Conservation (phyloP, 2,329 filamentous ascomycete species). For the Cytospora paraplurivora region DNA sequence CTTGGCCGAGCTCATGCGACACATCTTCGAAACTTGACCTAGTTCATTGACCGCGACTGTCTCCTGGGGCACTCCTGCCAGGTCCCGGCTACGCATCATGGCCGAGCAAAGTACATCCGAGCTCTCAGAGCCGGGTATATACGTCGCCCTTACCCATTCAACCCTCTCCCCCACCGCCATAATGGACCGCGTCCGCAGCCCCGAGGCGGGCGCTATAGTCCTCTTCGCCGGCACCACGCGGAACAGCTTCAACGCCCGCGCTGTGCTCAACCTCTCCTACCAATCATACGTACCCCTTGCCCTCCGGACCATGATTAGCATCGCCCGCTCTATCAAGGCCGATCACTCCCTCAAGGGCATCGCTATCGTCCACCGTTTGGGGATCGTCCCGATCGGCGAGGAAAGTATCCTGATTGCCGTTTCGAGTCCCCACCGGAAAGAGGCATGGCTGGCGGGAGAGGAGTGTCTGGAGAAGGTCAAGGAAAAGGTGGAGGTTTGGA, state of each 20-base stretch:
- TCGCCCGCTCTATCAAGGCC: conserved; percentile 57
- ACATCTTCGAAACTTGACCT: too few species aligned
- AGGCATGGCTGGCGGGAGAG: conserved; percentile 86
- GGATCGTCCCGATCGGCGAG: conserved; percentile 84
- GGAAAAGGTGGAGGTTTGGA: conserved; percentile 90
- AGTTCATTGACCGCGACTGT: too few species aligned
- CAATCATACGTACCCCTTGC: conserved; percentile 72
- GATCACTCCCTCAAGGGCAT: conserved; percentile 72
- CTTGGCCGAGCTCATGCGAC: too few species aligned
- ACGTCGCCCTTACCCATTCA: conserved; percentile 69
- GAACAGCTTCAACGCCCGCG: conserved; percentile 69
- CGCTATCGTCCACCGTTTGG: conserved; percentile 81
- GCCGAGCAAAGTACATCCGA: conserved; percentile 27
- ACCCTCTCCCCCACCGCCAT: conserved; percentile 58
- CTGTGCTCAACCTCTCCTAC: conserved; percentile 76
- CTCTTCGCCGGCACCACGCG: conserved; percentile 78
- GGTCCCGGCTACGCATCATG: conserved; percentile 28
- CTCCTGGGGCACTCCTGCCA: too few species aligned
- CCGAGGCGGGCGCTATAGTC: conserved; percentile 74
- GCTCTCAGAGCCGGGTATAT: conserved; percentile 40
- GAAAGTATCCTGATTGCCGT: conserved; percentile 92
- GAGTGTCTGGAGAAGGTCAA: conserved; percentile 88
- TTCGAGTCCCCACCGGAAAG: conserved; percentile 77
- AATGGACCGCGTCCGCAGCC: conserved; percentile 70
- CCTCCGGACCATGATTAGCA: conserved; percentile 66